Evolutionary conservation across 2,329 filamentous ascomycete species (phyloP).

Genomic region (Xylogone sp.): DNA sequence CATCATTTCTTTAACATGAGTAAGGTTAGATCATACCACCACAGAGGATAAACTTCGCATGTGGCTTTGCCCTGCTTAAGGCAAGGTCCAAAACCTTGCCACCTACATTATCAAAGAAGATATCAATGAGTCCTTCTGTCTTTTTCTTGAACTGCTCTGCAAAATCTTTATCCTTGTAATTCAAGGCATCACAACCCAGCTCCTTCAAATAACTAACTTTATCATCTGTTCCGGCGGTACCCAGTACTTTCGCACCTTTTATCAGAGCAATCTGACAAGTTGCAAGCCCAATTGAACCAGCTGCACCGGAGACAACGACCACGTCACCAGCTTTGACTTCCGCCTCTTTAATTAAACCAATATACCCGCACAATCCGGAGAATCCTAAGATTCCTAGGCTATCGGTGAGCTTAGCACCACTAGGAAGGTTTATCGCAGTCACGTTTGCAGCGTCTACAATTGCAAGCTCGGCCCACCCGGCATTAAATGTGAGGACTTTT

Average conservation of each 20-base stretch:
- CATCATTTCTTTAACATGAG: too few relatives aligned
- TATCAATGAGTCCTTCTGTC: conserved; percentile 55
- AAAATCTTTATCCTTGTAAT: conserved; percentile 66
- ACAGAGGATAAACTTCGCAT: conserved; percentile 64
- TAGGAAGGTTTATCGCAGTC: conserved; percentile 34
- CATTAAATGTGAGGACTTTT: conserved; percentile 44
- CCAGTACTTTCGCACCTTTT: conserved; percentile 55
- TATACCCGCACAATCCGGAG: conserved; percentile 70
- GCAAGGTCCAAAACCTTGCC: conserved; percentile 65
- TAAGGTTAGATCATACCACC: conserved; percentile 35
- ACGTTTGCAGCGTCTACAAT: conserved; percentile 50
- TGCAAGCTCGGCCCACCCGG: conserved; percentile 63
- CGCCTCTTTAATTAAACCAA: conserved; percentile 66
- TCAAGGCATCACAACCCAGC: conserved; percentile 60
- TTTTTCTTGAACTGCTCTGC: conserved; percentile 52
- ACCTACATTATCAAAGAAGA: conserved; percentile 70
- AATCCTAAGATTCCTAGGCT: conserved; percentile 59
- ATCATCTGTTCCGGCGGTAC: conserved; percentile 58
- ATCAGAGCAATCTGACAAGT: conserved; percentile 73
- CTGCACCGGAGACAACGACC: conserved; percentile 71
- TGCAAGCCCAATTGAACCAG: conserved; percentile 70
- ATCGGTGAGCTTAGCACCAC: conserved; percentile 45
- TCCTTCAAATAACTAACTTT: conserved; percentile 62
- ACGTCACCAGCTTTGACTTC: conserved; percentile 63
- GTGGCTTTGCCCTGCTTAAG: conserved; percentile 53